Conservation (phyloP, 352 stramenopile species). For the Albugo laibachii region DNA sequence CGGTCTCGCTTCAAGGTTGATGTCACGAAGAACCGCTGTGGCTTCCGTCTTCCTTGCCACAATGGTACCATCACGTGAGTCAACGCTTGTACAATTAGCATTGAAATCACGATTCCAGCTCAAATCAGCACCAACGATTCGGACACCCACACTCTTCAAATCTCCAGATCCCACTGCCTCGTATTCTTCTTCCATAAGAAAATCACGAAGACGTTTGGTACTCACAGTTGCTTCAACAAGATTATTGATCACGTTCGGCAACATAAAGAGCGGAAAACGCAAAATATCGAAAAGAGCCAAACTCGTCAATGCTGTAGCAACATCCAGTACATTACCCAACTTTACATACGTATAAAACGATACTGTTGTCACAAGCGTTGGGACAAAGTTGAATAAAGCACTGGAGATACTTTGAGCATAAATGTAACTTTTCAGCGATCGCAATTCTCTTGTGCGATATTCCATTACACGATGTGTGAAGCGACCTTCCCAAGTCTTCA, state of each 20-base stretch:
- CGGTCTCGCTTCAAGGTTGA: slow-evolving; percentile 37
- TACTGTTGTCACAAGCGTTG: slow-evolving; percentile 82
- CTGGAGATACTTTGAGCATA: slow-evolving; percentile 25
- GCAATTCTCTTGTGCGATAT: slow-evolving; percentile 59
- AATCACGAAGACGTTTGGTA: slow-evolving; percentile 29
- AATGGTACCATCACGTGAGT: background rate
- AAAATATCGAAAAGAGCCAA: slow-evolving; percentile 94
- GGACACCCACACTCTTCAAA: slow-evolving; percentile 32
- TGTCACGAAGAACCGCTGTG: slow-evolving; percentile 21
- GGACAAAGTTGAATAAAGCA: slow-evolving; percentile 67
- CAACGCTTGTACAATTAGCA: background rate
- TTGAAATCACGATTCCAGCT: slow-evolving; percentile 22
- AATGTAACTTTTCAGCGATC: slow-evolving; percentile 43
- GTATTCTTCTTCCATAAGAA: slow-evolving; percentile 33
- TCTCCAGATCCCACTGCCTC: slow-evolving; percentile 48
- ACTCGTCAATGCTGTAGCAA: slow-evolving; percentile 83
- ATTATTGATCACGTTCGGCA: slow-evolving; percentile 90
- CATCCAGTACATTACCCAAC: slow-evolving; percentile 79
- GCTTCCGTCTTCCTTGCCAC: background rate
- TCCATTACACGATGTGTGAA: slow-evolving; percentile 42
- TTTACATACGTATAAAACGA: slow-evolving; percentile 75
- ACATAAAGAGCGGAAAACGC: slow-evolving; percentile 93
- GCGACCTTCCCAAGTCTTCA: slow-evolving; percentile 88
- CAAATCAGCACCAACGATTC: slow-evolving; percentile 26
- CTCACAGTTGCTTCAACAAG: slow-evolving; percentile 80